Base-by-base conservation (phyloP, 257 asterid species). In the Solanum appendiculatum region DNA sequence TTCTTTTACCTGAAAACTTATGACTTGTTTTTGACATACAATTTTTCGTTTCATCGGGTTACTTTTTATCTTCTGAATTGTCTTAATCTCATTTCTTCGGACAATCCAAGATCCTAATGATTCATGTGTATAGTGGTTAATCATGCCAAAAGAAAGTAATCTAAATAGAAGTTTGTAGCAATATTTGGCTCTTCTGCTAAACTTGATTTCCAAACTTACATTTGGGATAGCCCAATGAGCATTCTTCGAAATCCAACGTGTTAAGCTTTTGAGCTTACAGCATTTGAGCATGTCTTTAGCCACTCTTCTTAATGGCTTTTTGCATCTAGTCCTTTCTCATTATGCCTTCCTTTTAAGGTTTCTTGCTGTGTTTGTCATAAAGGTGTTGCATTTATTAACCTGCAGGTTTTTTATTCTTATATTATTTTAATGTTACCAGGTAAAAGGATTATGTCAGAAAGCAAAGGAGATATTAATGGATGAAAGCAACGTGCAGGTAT, bases 401-500 rank as follows among this genome's bases (percentile, higher is more conserved):
- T 72, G 51, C 70, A 31, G 33, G 70, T 44, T 77, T 40, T 58
- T 14, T 68, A 0, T 68, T 80, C 46, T 10, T 23, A 3, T 48
- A 16, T 85, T 90, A 39, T 81, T 44, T 91, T 83, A 18, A 48
- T 87, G 10, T 86, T 66, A 80, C 29, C 90, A 94, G 98, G 96
- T 93, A 83, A 92, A 94, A 90, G 92, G 87, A 90, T 87, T 94
- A 81, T 94, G 97, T 34, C 94, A 93, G 88, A 93, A 94, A 91
- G 98, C 97, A 82, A 94, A 93, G 91, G 98, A 94, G 89, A 92
- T 94, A 81, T 87, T 94, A 86, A 93, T 92, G 98, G 91, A 88
- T 31, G 97, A 94, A 91, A 94, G 97, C 92, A 94, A 93, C 39
- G 98, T 94, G 89, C 95, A 94, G 94, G 98, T 94, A 88, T 86